Base-by-base conservation (phyloP, 441 rosid species). In the Jatropha multifida region DNA sequence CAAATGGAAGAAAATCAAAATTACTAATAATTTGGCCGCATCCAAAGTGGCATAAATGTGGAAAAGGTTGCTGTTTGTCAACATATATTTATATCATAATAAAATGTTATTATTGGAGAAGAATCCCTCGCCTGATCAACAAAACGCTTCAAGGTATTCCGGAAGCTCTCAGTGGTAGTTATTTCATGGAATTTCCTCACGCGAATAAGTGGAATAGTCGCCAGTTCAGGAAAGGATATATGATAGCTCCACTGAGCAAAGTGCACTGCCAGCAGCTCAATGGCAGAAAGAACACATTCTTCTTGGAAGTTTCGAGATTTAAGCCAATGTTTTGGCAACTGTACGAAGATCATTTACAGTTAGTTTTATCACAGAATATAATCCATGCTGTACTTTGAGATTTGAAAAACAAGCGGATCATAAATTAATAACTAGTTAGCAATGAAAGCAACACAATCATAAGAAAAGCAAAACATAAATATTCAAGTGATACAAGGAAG, bases 211-310 rank as follows among this genome's bases (percentile, higher is more conserved):
- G 98, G 90, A 58, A 94, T 78, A 20, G 97, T 91, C 51, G 96
- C 96, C 77, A 93, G 82, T 82, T 96, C 99, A 17, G 97, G 99
- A 75, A 96, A 92, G 38, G 97, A 90, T 79, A 94, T 88, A 84
- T 93, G 92, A 75, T 83, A 85, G 82, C 99, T 90, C 99, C 98
- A 94, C 65, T 88, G 92, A 80, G 90, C 82, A 82, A 92, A 93
- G 87, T 96, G 98, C 40, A 51, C 79, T n/a, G 90, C 87, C 63
- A 96, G 91, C 67, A 92, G 82, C 83, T 92, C 92, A 81, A 91
- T 74, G 81, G 86, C 81, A 48, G 93, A 84, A 62, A 65, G 69
- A 61, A 92, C 80, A 74, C 97, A 90, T 52, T 80, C 90, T 76
- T 87, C 96, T 78, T 87, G 94, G 81, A 94, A 96, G 79, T 89